A percentile compares a stretch with the other conserved stretches of the same genome.
Conservation (phyloP, 2,329 filamentous ascomycete genomes). For the Pestalotiopsis sp. region DNA sequence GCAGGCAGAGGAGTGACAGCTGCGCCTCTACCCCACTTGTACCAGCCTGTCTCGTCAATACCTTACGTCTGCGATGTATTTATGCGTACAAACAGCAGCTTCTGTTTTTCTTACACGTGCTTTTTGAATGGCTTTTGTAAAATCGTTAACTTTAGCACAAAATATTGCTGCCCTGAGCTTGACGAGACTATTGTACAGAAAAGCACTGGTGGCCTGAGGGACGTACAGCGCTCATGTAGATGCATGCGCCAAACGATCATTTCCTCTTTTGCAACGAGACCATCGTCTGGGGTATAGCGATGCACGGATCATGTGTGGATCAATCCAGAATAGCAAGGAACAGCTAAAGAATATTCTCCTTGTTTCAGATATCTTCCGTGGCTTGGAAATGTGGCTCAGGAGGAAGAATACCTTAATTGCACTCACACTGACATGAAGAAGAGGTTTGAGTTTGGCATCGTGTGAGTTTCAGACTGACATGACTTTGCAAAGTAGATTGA, state of each 20-base stretch:
- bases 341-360: background rate
- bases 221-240: background rate
- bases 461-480: background rate
- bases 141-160: background rate
- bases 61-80: background rate
- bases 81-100: background rate
- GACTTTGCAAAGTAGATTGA: constrained; percentile 15
- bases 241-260: background rate
- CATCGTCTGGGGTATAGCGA: background rate
- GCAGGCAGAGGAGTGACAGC: background rate
- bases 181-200: background rate
- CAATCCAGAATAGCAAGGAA: background rate
- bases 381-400: background rate
- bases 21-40: constrained; percentile 8
- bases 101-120: background rate
- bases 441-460: background rate
- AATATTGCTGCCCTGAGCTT: background rate
- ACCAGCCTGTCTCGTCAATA: background rate
- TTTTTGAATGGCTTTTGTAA: background rate
- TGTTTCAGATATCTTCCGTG: background rate
- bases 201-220: background rate
- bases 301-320: background rate
- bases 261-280: background rate
- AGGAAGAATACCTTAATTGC: background rate
- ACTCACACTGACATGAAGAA: background rate